Conservation (phyloP, 1,139 yeast species). For the Zygoascus hellenicus region DNA sequence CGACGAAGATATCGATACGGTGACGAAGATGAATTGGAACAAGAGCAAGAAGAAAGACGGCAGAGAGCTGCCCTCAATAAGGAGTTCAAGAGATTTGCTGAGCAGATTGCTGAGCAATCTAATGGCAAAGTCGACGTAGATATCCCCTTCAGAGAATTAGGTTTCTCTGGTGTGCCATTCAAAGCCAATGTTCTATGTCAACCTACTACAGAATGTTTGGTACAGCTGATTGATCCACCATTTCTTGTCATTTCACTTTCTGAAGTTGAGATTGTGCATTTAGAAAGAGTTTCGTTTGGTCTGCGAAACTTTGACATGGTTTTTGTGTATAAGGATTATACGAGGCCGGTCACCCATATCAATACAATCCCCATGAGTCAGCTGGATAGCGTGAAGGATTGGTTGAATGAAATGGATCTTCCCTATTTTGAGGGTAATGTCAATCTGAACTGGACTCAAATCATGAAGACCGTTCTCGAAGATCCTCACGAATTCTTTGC, state of each 20-base stretch:
- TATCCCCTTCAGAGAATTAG: slow-evolving; percentile 91
- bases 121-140: slow-evolving; percentile 71
- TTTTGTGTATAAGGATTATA: slow-evolving; percentile 87
- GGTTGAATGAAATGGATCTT: slow-evolving; percentile 94
- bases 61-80: slow-evolving; percentile 85
- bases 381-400: slow-evolving; percentile 86
- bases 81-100: slow-evolving; percentile 87
- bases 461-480: slow-evolving; percentile 87
- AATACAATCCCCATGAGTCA: slow-evolving; percentile 93
- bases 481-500: slow-evolving; percentile 93
- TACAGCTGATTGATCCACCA: slow-evolving; percentile 92
- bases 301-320: slow-evolving; percentile 93
- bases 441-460: slow-evolving; percentile 91
- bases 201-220: slow-evolving; percentile 95
- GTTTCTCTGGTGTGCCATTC: slow-evolving; percentile 96
- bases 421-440: slow-evolving; percentile 93
- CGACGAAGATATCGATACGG: slow-evolving; percentile 72
- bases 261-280: slow-evolving; percentile 90
- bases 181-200: slow-evolving; percentile 91
- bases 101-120: slow-evolving; percentile 82
- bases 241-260: slow-evolving; percentile 84
- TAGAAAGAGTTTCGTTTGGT: slow-evolving; percentile 97
- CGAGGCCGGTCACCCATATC: slow-evolving; percentile 81
- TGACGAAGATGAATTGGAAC: slow-evolving; percentile 97
- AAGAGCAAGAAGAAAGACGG: slow-evolving; percentile 96